Base-by-base conservation (phyloP, 148 eudicot species). In the Gaultheria prostrata region DNA sequence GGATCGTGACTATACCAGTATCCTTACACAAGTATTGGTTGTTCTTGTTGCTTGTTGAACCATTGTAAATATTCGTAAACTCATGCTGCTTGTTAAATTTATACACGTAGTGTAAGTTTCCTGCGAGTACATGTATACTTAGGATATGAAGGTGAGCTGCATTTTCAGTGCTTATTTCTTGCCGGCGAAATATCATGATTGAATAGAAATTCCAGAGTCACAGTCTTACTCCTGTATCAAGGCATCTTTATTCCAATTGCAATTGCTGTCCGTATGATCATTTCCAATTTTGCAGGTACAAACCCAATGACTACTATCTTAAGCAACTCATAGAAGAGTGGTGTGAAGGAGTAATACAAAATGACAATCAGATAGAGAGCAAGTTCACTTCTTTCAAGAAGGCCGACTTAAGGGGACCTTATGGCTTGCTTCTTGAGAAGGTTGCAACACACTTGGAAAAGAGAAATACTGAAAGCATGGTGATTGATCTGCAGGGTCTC, bases 311-410 rank as follows among this genome's bases (percentile, higher is more conserved):
- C 87, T 90, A 94, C 86, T 93, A 89, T 91, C 98, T 96, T 76
- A 94, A 96, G 88, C 94, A 89, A 88, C 95, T 96, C 77, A 87
- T 96, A 83, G 99, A 93, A 88, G 98, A 96, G 89, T 96, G 99
- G 99, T 94, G 98, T 85, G 99, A 96, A 92, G 99, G 94, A 30
- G 92, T 91, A 80, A 81, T 96, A 84, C 95, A 93, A 50, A 85
- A 84, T 51, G 85, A 84, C 83, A 84, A 77, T 87, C 89, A 85
- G 79, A 87, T 75, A 63, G 82, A 78, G 71, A 87, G 81, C 74
- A 90, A 83, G 70, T 56, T 75, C 72, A 88, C 43, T 84, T 75
- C 90, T 79, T 77, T 50, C 35, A 85, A 82, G 51, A 84, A 80
- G 75, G 80, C 90, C 56, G 90, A 91, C 80, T 54, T 83, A 49